Evolutionary conservation across 2,329 filamentous ascomycete genomes (phyloP).

Genomic region (Camptophora hylomeconis): DNA sequence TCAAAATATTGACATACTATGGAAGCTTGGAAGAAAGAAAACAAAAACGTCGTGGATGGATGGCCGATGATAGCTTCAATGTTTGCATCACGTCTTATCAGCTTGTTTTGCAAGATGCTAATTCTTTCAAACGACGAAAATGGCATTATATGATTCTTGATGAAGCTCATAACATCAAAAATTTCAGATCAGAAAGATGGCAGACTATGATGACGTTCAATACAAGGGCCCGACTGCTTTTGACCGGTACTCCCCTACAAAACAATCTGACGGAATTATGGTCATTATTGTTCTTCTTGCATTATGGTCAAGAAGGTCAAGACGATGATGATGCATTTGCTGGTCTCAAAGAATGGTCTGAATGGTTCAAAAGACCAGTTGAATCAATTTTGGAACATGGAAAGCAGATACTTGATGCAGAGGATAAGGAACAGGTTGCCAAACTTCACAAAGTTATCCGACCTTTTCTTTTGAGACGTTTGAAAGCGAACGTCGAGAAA

Average conservation of each 20-base stretch:
- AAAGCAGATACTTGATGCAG: slow-evolving; percentile 83
- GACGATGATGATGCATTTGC: slow-evolving; percentile 82
- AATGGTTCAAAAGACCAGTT: slow-evolving; percentile 90
- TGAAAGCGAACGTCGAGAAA: slow-evolving; percentile 96
- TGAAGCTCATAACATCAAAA: slow-evolving; percentile 99
- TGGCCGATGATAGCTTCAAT: slow-evolving; percentile 86
- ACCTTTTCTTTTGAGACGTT: slow-evolving; percentile 75
- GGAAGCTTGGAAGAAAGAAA: slow-evolving; percentile 86
- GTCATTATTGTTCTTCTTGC: slow-evolving; percentile 92
- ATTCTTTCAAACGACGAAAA: slow-evolving; percentile 77
- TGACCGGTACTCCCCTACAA: slow-evolving; percentile 90
- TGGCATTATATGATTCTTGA: slow-evolving; percentile 99
- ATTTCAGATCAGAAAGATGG: slow-evolving; percentile 96
- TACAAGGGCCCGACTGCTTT: slow-evolving; percentile 69
- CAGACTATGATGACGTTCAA: slow-evolving; percentile 90
- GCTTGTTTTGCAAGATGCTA: slow-evolving; percentile 83
- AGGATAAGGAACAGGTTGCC: slow-evolving; percentile 78
- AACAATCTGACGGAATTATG: slow-evolving; percentile 95
- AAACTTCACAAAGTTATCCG: slow-evolving; percentile 90
- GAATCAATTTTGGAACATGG: slow-evolving; percentile 94
- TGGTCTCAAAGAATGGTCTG: slow-evolving; percentile 87
- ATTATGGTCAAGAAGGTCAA: slow-evolving; percentile 64
- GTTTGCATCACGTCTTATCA: slow-evolving; percentile 98
- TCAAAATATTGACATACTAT: slow-evolving; percentile 96
- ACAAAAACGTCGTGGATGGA: slow-evolving; percentile 84